Conservation (phyloP, 805 yeast genomes). For the Aciculoconidium aculeatum region DNA sequence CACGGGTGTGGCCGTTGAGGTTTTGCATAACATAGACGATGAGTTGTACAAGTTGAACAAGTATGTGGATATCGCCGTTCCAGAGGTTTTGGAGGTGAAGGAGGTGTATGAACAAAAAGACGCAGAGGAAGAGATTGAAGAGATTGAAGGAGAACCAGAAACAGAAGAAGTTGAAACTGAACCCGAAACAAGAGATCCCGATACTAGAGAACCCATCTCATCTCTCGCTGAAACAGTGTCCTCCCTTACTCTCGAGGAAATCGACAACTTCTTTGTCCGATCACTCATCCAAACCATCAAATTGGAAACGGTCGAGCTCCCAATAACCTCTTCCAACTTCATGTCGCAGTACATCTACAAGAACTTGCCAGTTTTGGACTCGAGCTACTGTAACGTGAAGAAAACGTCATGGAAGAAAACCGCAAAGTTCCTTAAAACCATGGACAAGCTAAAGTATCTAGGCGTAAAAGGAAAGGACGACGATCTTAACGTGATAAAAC, state of each 20-base stretch:
- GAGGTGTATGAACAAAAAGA: slow-evolving; percentile 13
- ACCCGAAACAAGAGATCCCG: slow-evolving; percentile 7
- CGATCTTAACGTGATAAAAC: slow-evolving; percentile 53
- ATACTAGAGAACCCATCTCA: no score
- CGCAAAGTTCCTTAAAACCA: slow-evolving; percentile 75
- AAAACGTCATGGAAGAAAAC: slow-evolving; percentile 88
- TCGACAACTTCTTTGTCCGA: slow-evolving; percentile 69
- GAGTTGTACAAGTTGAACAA: slow-evolving; percentile 50
- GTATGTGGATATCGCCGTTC: slow-evolving; percentile 29
- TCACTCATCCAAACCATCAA: slow-evolving; percentile 68
- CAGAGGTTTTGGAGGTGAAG: slow-evolving; percentile 19
- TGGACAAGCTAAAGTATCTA: slow-evolving; percentile 70
- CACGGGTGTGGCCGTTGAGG: slow-evolving; percentile 72
- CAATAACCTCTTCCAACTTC: slow-evolving; percentile 68
- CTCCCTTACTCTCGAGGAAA: slow-evolving; percentile 50
- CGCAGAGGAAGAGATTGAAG: slow-evolving; percentile 13
- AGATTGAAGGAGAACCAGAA: slow-evolving; percentile 10
- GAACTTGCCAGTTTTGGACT: slow-evolving; percentile 67
- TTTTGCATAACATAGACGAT: slow-evolving; percentile 67
- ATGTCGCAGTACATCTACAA: slow-evolving; percentile 64
- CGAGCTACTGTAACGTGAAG: slow-evolving; percentile 53
- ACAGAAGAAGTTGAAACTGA: slow-evolving; percentile 9
- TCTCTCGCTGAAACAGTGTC: slow-evolving; percentile 32
- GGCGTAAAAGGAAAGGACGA: slow-evolving; percentile 82
- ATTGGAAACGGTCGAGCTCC: slow-evolving; percentile 49